Percentiles rank a stretch among this genome's conserved stretches.
Conservation (phyloP, 1,139 yeast species). For the Magnusiomyces tetraspermus region DNA sequence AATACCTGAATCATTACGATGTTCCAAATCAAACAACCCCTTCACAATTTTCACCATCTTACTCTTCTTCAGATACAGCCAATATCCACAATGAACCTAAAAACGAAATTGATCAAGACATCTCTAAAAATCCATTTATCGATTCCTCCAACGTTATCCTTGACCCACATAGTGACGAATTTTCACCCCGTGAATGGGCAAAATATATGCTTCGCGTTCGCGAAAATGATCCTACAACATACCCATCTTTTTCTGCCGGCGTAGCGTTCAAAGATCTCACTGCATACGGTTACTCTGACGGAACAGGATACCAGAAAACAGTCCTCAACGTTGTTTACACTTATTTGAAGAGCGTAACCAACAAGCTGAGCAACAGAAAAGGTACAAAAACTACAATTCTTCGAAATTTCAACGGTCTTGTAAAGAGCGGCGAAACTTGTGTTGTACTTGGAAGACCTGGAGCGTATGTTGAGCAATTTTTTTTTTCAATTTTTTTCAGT, state of each 20-base stretch:
- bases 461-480: constrained; percentile 7
- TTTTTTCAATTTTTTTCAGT: not conserved
- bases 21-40: not conserved
- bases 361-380: constrained; percentile 11
- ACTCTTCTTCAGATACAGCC: not conserved
- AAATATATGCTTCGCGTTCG: constrained; percentile 52
- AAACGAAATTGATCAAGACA: not conserved
- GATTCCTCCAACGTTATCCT: constrained; percentile 21
- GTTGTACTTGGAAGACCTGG: constrained; percentile 80
- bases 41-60: not conserved
- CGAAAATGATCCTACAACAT: constrained; percentile 53
- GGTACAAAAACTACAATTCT: constrained; percentile 34
- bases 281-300: constrained; percentile 69
- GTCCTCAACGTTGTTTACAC: constrained; percentile 43
- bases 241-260: constrained; percentile 45
- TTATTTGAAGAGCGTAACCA: too few relatives aligned
- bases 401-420: constrained; percentile 57
- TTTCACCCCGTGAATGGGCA: constrained; percentile 62
- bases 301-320: constrained; percentile 71
- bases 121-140: constrained; percentile 10
- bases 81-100: not conserved
- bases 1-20: too few relatives aligned
- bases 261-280: constrained; percentile 57
- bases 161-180: constrained; percentile 48
- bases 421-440: constrained; percentile 62